Conservation (phyloP, 2,329 filamentous ascomycete genomes). For the Pleoardoris graminearum region DNA sequence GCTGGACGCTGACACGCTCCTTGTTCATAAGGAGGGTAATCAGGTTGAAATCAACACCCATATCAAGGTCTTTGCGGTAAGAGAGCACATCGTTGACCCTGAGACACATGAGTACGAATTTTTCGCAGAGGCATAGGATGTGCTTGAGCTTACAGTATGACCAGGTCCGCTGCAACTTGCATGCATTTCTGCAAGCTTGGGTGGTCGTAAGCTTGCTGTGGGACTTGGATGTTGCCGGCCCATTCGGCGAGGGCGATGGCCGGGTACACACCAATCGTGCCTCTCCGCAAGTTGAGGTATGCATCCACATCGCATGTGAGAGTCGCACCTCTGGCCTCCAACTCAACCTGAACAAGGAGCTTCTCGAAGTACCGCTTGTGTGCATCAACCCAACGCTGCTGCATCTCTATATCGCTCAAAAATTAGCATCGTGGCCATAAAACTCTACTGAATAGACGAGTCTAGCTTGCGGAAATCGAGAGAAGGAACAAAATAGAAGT, state of each 20-base stretch:
- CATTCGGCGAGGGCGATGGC: not conserved
- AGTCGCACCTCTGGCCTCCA: not conserved
- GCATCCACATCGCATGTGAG: not conserved
- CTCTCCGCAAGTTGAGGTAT: not conserved
- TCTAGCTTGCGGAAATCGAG: not conserved
- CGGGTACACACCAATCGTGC: not conserved
- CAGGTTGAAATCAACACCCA: constrained; percentile 1
- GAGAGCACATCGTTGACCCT: constrained; percentile 3
- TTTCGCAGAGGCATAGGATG: not conserved
- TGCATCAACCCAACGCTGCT: not conserved
- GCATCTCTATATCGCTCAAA: not conserved
- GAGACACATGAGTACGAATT: not conserved
- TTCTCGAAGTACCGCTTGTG: not conserved
- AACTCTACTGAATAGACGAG: not conserved
- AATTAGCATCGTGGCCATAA: not conserved
- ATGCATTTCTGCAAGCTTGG: not conserved
- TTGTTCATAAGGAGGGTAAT: not conserved
- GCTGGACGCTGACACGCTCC: not conserved
- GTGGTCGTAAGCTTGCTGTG: not conserved
- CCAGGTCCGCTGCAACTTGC: not conserved
- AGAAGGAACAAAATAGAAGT: not conserved
- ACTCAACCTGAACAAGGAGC: not conserved
- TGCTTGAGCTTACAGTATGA: not conserved
- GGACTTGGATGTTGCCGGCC: not conserved
- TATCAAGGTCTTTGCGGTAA: not conserved